Percentiles rank a stretch among this genome's conserved stretches.
Evolutionary conservation across 352 stramenopile species (phyloP).

Genomic region (Globisporangium splendens): DNA sequence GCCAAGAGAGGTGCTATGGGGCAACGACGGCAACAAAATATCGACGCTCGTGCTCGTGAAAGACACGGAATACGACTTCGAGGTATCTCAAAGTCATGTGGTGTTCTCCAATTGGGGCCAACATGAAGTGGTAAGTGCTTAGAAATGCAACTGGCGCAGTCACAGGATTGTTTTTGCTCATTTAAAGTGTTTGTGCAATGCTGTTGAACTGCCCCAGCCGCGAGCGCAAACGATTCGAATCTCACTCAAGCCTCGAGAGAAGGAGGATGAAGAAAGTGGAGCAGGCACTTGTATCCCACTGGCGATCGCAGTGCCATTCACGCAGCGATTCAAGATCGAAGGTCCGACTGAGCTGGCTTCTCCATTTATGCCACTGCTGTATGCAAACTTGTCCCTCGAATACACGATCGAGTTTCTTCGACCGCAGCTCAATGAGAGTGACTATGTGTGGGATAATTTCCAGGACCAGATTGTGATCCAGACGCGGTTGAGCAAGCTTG

Average conservation of each 20-base stretch:
- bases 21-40: background rate
- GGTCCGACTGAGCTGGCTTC: constrained; percentile 4
- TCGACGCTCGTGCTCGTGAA: constrained; percentile 32
- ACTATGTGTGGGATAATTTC: constrained; percentile 59
- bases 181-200: background rate
- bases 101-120: constrained; percentile 19
- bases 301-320: constrained; percentile 49
- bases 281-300: constrained; percentile 24
- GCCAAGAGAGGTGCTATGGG: background rate
- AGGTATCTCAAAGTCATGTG: constrained; percentile 14
- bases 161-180: background rate
- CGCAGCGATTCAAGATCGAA: constrained; percentile 36
- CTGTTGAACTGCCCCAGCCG: background rate
- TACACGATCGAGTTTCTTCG: constrained; percentile 40
- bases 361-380: constrained; percentile 27
- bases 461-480: constrained; percentile 66
- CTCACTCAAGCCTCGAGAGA: constrained; percentile 5
- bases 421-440: constrained; percentile 33
- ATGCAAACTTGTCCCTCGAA: constrained; percentile 7
- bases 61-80: constrained; percentile 29
- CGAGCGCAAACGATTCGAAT: constrained; percentile 7
- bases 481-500: constrained; percentile 45
- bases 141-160: no score
- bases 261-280: background rate
- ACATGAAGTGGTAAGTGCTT: constrained; percentile 7